Evolutionary conservation across 202 grass and related monocot species (phyloP), one percentile per base, ranked within the genome.

Genomic region (Cymbopogon flexuosus): DNA sequence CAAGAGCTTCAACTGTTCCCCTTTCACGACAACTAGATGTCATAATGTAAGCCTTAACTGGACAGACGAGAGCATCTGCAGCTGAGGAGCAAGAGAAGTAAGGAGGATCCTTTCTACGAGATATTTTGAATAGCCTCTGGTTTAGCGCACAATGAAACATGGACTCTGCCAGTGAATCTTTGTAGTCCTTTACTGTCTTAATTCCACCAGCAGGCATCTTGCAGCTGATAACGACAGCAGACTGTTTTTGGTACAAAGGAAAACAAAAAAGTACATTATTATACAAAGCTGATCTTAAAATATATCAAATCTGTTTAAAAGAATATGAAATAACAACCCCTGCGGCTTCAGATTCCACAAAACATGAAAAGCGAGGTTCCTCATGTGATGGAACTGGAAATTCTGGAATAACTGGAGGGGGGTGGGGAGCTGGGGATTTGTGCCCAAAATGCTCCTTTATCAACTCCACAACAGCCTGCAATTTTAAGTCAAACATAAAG

Each of bases 81-180:
- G 90, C 87, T 76, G 92, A 98, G 80, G 95, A 95, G 79, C 95
- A 98, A 83, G 95, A 95, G 59, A 98, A 98, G 62, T 88, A 98
- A 65, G 92, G 95, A 37, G 90, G 95, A 61, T 95, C 90, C 39
- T 84, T 98, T 83, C 77, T 80, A 65, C 95, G 86, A 69, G 95
- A 94, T 79, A 93, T 89, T 88, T 98, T 98, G 82, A 98, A 98
- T 45, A 98, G 84, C 86, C 95, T 94, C 87, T 95, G 95, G 85
- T 93, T 98, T 74, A 98, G 73, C 41, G 95, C 95, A 85, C 90
- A 95, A 84, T 98, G 92, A 79, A 98, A 98, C 92, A 98, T 98
- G 21, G 92, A 89, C 77, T 94, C 95, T 75, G 90, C 90, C 43
- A 98, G 65, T 60, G 92, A 94, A 86, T 98, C 88, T 66, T 80